Conservation (phyloP, 2,329 filamentous ascomycete genomes). For the Exophiala dermatitidis region DNA sequence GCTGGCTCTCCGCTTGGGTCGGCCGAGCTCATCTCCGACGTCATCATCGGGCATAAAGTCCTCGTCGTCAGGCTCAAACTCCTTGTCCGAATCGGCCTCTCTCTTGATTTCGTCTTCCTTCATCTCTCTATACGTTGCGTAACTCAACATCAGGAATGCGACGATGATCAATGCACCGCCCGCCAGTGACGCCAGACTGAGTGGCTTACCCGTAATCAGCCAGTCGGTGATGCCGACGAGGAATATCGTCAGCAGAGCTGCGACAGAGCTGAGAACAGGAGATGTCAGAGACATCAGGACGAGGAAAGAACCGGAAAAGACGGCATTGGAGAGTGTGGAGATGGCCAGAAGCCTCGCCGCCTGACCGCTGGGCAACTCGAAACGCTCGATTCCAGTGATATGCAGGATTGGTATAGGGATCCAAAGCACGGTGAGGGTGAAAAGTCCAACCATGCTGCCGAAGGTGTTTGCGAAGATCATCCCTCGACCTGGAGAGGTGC, state of each 20-base stretch:
- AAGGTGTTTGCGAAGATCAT: constrained; percentile 95
- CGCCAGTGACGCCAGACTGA: constrained; percentile 65
- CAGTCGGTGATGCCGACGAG: constrained; percentile 90
- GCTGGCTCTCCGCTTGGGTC: background rate
- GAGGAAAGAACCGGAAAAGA: constrained; percentile 86
- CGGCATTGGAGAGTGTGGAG: constrained; percentile 78
- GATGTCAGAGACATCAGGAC: constrained; percentile 88
- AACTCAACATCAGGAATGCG: constrained; percentile 80
- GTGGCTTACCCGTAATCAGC: constrained; percentile 67
- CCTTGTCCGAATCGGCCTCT: constrained; percentile 35
- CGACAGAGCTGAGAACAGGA: constrained; percentile 85
- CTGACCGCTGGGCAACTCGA: constrained; percentile 70
- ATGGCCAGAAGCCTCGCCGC: constrained; percentile 73
- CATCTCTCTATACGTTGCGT: constrained; percentile 91
- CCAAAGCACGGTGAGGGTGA: constrained; percentile 85
- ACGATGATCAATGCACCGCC: constrained; percentile 83
- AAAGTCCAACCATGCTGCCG: constrained; percentile 75
- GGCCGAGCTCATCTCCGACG: constrained; percentile 3
- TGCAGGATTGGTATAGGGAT: constrained; percentile 83
- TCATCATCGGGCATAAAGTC: constrained; percentile 11
- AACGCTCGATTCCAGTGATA: constrained; percentile 67
- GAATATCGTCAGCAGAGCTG: constrained; percentile 91
- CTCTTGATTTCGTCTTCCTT: constrained; percentile 67
- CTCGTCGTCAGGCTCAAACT: constrained; percentile 39
- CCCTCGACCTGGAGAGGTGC: constrained; percentile 72